Evolutionary conservation across 805 yeast species (phyloP).

Genomic region (Candida schatavii): DNA sequence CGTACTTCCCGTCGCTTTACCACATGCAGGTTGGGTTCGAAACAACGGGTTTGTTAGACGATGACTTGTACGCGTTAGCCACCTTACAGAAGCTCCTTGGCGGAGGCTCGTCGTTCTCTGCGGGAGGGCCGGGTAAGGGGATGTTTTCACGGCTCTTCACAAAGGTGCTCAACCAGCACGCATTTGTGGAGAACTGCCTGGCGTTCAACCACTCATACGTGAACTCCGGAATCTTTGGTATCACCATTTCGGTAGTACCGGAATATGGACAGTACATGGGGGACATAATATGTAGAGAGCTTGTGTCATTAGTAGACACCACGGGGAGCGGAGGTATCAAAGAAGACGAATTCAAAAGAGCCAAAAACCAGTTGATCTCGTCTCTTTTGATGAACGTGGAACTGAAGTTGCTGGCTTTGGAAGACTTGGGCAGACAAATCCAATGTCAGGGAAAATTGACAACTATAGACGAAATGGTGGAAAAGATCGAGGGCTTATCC

Average conservation of each 20-base stretch:
- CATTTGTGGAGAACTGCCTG: constrained; percentile 84
- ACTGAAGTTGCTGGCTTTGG: constrained; percentile 88
- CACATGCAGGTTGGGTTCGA: constrained; percentile 88
- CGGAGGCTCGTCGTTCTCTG: constrained; percentile 96
- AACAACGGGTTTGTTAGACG: constrained; percentile 77
- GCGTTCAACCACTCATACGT: constrained; percentile 88
- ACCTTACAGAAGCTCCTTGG: constrained; percentile 87
- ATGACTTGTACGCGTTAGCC: constrained; percentile 88
- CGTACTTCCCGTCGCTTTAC: constrained; percentile 69
- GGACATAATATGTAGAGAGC: constrained; percentile 61
- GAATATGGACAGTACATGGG: constrained; percentile 82
- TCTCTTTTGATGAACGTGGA: constrained; percentile 91
- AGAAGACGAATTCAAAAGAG: constrained; percentile 74
- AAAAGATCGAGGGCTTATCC: constrained; percentile 65
- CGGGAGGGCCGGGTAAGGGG: constrained; percentile 99
- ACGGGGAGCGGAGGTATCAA: constrained; percentile 54
- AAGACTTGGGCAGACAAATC: constrained; percentile 93
- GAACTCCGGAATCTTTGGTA: constrained; percentile 89
- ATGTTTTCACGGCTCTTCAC: constrained; percentile 95
- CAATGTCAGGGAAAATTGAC: constrained; percentile 78
- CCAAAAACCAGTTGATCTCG: constrained; percentile 87
- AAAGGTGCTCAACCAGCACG: constrained; percentile 85
- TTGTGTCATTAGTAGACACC: constrained; percentile 31
- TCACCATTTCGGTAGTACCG: constrained; percentile 80
- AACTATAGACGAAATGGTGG: constrained; percentile 77